Conservation (phyloP, 2,329 filamentous ascomycete species). For the Claviceps africana region DNA sequence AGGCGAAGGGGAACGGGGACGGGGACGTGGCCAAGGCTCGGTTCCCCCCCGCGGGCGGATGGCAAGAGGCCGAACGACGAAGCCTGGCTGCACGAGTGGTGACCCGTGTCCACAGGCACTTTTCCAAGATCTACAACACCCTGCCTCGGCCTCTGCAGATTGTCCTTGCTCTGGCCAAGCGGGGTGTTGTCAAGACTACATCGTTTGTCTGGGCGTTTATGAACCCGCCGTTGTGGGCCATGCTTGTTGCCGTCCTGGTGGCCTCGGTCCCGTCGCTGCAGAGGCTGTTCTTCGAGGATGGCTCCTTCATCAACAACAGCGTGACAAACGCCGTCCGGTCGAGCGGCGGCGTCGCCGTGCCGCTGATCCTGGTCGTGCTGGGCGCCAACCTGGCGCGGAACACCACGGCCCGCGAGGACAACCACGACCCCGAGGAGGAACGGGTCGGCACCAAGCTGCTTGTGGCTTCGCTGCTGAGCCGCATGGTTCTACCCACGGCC, state of each 20-base stretch:
- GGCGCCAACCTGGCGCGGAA: conserved; percentile 90
- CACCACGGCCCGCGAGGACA: conserved; percentile 56
- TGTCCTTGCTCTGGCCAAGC: conserved; percentile 16
- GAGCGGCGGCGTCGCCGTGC: conserved; percentile 81
- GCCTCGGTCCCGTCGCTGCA: conserved; percentile 78
- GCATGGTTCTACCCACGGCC: conserved; percentile 83
- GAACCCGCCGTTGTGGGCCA: conserved; percentile 96
- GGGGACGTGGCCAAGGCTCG: conserved; percentile 39
- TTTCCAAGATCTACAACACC: conserved; percentile 18
- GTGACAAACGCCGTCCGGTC: conserved; percentile 78
- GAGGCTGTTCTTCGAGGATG: conserved; percentile 71
- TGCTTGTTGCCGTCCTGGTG: conserved; percentile 81
- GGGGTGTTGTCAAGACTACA: conserved; percentile 32
- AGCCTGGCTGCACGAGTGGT: conserved; percentile 16
- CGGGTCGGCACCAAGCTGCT: conserved; percentile 61
- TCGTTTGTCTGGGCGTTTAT: conserved; percentile 79
- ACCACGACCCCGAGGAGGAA: conserved; percentile 56
- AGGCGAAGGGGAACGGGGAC: conserved; percentile 17
- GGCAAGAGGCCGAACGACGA: conserved; percentile 26
- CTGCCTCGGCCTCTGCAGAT: conserved; percentile 30
- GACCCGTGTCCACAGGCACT: conserved; percentile 10
- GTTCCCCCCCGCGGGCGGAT: conserved; percentile 43
- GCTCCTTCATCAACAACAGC: conserved; percentile 83
- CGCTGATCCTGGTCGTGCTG: conserved; percentile 85
- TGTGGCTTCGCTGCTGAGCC: conserved; percentile 69